phyloP scores from a whole-genome alignment of 1,139 yeast genomes.

The Schwanniomyces etchellsii region DNA sequence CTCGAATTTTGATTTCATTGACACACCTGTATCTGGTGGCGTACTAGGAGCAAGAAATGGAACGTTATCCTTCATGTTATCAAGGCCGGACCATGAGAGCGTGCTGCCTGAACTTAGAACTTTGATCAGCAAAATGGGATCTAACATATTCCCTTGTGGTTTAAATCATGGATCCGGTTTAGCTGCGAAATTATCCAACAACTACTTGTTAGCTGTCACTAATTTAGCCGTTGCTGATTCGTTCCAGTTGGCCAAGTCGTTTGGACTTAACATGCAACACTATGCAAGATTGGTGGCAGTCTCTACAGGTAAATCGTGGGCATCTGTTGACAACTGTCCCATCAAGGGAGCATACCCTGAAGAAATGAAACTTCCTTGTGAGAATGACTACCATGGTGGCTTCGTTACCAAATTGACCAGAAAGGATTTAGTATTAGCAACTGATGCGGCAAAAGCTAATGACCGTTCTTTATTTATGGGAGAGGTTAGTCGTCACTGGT shows the following conservation, averaged over 20 bases:
- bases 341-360: constrained; percentile 47
- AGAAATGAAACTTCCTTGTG: constrained; percentile 40
- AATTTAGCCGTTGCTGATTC: constrained; percentile 60
- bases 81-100: constrained; percentile 25
- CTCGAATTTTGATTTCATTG: constrained; percentile 40
- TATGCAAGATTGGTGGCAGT: constrained; percentile 51
- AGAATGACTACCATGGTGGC: constrained; percentile 46
- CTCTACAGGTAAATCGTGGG: constrained; percentile 60
- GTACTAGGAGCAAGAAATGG: constrained; percentile 55
- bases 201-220: constrained; percentile 52
- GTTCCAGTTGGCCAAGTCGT: constrained; percentile 50
- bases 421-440: constrained; percentile 53
- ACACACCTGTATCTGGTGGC: constrained; percentile 62
- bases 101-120: constrained; percentile 21
- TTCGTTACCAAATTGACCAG: constrained; percentile 51
- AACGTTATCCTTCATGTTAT: constrained; percentile 55
- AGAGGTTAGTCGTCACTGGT: constrained; percentile 37
- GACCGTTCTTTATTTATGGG: constrained; percentile 37
- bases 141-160: constrained; percentile 51
- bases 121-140: constrained; percentile 46
- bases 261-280: constrained; percentile 44
- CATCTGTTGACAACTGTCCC: constrained; percentile 56
- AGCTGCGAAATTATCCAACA: constrained; percentile 56
- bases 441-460: constrained; percentile 37
- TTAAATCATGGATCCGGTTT: constrained; percentile 48